Base-by-base conservation (phyloP, 164 flowering plant genomes). In the Berberis thunbergii region DNA sequence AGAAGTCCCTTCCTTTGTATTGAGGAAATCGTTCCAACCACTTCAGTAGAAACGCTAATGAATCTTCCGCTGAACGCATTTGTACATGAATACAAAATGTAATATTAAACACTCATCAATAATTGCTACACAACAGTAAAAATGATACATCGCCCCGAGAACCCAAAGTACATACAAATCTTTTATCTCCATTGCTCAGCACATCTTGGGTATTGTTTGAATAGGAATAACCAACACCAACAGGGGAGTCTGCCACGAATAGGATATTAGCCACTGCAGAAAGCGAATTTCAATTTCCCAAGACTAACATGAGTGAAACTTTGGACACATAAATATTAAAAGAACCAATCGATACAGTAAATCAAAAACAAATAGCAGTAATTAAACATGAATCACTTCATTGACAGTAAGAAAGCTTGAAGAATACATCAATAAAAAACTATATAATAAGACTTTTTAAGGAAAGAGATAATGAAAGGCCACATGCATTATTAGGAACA, bases 171-270 rank as follows among this genome's bases (percentile, higher is more conserved):
- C 12, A 5, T 83, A 89, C 97, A 91, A 2, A 94, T 64, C 88
- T 84, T 69, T 75, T 74, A 69, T 89, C 97, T 40, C 97, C 97
- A 71, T 81, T 82, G 73, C 43, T 73, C 58, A 72, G 62, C 67
- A 81, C n/a, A 76, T 89, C 94, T 46, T 83, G 73, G 6, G 95
- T 76, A 43, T 86, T 86, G 61, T 83, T 84, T 54, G 94, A 81
- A 64, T 87, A 90, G 26, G 97, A 90, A 79, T 70, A 90, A 45
- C 97, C 97, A 73, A 90, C 97, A 67, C 97, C 97, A 71, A 71
- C 90, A 46, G 97, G 97, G 41, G 95, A 81, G 61, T 90, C 95
- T n/a, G n/a, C n/a, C 44, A 90, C 67, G 76, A 90, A 90, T 38
- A 90, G 67, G 65, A 87, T 48, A 68, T 89, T 89, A 66, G 97